These are phyloP conservation scores for Bipolaris oryzae DNA, from an alignment of 2,329 filamentous ascomycete species.

Conservation along the genomic window DNA sequence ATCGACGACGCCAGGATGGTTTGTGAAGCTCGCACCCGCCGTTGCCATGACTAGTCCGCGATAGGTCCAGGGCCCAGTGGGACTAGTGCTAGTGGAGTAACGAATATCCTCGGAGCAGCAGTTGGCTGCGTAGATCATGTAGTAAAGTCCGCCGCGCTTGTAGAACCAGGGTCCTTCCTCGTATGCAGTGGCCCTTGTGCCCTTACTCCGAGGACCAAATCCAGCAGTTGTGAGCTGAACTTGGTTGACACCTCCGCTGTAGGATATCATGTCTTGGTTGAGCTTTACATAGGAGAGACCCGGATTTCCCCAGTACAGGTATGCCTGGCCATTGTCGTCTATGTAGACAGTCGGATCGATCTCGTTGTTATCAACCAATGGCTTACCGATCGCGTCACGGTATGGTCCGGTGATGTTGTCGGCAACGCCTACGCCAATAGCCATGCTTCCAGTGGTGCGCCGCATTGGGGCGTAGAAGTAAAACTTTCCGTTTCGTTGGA, in stretches of 20 bases:
- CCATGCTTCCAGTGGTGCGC: constrained; percentile 17
- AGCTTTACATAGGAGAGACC: constrained; percentile 21
- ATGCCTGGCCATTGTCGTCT: constrained; percentile 25
- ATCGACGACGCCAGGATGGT: constrained; percentile 22
- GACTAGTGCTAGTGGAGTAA: constrained; percentile 23
- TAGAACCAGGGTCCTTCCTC: constrained; percentile 27
- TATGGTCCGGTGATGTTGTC: constrained; percentile 23
- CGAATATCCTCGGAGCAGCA: constrained; percentile 27
- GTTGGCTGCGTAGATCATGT: constrained; percentile 25
- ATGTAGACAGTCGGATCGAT: constrained; percentile 27
- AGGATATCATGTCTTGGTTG: constrained; percentile 23
- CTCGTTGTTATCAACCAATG: constrained; percentile 22
- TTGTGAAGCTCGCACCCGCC: constrained; percentile 23
- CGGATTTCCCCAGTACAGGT: constrained; percentile 26
- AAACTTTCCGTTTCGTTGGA: constrained; percentile 23
- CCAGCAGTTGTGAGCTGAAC: constrained; percentile 19
- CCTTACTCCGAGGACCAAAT: constrained; percentile 16
- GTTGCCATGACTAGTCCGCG: constrained; percentile 24
- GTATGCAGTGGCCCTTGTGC: constrained; percentile 13
- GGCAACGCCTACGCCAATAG: constrained; percentile 20
- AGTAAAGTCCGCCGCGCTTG: constrained; percentile 20
- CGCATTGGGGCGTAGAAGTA: constrained; percentile 25
- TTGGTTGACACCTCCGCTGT: constrained; percentile 14
- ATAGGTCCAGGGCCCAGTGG: constrained; percentile 26
- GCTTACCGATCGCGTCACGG: constrained; percentile 20